Base-by-base conservation (phyloP, 2,329 filamentous ascomycete genomes). In the Epichloe bromicola region DNA sequence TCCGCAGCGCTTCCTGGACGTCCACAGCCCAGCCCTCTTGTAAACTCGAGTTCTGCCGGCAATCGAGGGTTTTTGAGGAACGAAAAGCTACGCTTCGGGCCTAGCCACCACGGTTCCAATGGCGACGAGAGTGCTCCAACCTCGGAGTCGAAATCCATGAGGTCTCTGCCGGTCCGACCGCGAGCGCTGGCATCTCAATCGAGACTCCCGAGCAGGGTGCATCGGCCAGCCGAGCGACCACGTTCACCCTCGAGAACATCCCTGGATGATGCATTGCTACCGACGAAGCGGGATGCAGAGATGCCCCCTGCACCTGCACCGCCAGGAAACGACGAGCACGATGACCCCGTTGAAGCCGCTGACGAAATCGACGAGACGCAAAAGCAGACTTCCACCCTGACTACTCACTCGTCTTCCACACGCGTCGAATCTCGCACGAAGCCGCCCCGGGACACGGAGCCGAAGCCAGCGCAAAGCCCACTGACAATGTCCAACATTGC, bases 401-500 rank as follows among this genome's bases (percentile, higher is more conserved):
- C 37, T 14, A 12, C 26, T 37, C 12, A 46, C 26, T 5, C 36
- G 1, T 6, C 17, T 3, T 10, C 30, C 37, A n/a, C 11, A 10
- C 45, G 14, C 19, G 19, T 4, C 20, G n/a, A 41, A 26, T 33
- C 26, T 14, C 11, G 20, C 5, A 23, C 37, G 30, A 4, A 2
- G 3, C 15, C 15, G 17, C 20, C 14, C 23, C 34, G 34, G 10
- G 5, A 6, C 17, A 19, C 15, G 14, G 50, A 30, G 37, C 34
- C 46, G 37, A 55, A 50, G 40, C 51, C 70, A 5, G 73, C 75
- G 46, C 78, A 80, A 55, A 79, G 74, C 30, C 79, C 79, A 0
- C 63, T 82, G 3, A 80, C 75, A 19, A 80, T 82, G 73, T 76
- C 78, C 8, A 74, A 69, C 36, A 83, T 83, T 54, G 75, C 78